Percentiles rank a stretch among this genome's conserved stretches.
phyloP scores from a whole-genome alignment of 306 rosid genomes.

The Acacia acuminata region DNA sequence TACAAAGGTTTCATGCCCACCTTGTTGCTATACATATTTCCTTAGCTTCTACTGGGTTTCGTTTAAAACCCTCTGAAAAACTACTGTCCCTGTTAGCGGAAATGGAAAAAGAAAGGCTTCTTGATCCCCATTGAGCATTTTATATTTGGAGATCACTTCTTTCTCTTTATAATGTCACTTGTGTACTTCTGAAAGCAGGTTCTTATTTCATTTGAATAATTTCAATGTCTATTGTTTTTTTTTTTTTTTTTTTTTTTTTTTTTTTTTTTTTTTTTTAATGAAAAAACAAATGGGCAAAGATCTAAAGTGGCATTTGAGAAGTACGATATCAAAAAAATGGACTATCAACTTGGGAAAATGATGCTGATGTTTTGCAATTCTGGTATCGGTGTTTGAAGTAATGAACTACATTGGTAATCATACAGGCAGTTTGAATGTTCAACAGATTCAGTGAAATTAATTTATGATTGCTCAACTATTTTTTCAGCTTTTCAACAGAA shows the following conservation, averaged over 20 bases:
- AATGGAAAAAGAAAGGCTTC: neutral
- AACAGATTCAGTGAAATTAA: conserved; percentile 5
- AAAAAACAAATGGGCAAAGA: neutral
- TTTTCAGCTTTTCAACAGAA: conserved; percentile 45
- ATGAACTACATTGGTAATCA: neutral
- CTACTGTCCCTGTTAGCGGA: neutral
- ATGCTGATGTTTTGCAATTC: neutral
- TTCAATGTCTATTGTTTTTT: neutral
- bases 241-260: too few relatives aligned
- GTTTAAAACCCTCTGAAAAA: neutral
- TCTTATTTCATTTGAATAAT: neutral
- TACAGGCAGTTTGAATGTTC: neutral
- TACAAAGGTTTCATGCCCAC: neutral
- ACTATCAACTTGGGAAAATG: neutral
- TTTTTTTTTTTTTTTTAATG: neutral
- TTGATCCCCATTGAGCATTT: conserved; percentile 1
- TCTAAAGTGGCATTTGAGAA: neutral
- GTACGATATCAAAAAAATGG: neutral
- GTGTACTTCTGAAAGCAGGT: neutral
- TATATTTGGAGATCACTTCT: neutral
- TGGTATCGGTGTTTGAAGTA: neutral
- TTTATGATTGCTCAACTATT: conserved; percentile 17
- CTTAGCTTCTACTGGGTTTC: neutral
- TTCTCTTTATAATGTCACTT: neutral
- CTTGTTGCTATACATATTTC: neutral